phyloP scores from a whole-genome alignment of 75 land plant genomes.

The Ceratopteris richardii region DNA sequence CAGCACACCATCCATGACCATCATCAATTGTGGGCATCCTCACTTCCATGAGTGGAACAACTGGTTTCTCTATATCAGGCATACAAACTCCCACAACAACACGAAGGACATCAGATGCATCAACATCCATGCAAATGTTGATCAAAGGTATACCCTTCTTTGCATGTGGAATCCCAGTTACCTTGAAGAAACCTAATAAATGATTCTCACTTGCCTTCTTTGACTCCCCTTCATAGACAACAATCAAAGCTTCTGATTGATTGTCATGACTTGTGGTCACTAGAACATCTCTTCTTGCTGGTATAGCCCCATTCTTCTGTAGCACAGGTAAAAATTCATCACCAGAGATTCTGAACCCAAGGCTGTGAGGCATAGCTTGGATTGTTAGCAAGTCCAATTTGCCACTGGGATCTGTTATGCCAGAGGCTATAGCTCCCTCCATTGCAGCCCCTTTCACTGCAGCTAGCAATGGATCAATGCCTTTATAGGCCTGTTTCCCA shows the following conservation, averaged over 20 bases:
- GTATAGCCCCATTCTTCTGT: constrained; percentile 41
- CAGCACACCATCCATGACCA: constrained; percentile 68
- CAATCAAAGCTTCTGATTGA: constrained; percentile 39
- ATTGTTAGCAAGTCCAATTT: constrained; percentile 54
- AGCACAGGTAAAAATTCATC: constrained; percentile 38
- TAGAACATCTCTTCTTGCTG: constrained; percentile 39
- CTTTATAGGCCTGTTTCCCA: constrained; percentile 7
- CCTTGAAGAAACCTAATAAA: constrained; percentile 58
- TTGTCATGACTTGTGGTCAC: constrained; percentile 51
- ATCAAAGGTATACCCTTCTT: constrained; percentile 48
- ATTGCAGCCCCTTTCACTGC: constrained; percentile 66
- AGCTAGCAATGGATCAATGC: constrained; percentile 42
- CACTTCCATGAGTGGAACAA: constrained; percentile 39
- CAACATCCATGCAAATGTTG: constrained; percentile 60
- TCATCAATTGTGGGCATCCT: constrained; percentile 80
- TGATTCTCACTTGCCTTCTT: constrained; percentile 34
- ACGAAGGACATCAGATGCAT: constrained; percentile 51
- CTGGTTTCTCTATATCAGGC: constrained; percentile 18
- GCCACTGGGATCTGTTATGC: constrained; percentile 41
- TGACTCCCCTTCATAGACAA: constrained; percentile 63
- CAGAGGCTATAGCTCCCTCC: constrained; percentile 69
- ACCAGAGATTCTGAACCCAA: constrained; percentile 43
- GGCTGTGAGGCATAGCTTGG: constrained; percentile 47
- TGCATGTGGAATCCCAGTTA: constrained; percentile 46
- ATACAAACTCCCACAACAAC: constrained; percentile 42